A percentile compares a stretch with the other conserved stretches of the same genome.
Evolutionary conservation across 768 basidiomycete genomes (phyloP).

Genomic region (Tremella yokohamensis): DNA sequence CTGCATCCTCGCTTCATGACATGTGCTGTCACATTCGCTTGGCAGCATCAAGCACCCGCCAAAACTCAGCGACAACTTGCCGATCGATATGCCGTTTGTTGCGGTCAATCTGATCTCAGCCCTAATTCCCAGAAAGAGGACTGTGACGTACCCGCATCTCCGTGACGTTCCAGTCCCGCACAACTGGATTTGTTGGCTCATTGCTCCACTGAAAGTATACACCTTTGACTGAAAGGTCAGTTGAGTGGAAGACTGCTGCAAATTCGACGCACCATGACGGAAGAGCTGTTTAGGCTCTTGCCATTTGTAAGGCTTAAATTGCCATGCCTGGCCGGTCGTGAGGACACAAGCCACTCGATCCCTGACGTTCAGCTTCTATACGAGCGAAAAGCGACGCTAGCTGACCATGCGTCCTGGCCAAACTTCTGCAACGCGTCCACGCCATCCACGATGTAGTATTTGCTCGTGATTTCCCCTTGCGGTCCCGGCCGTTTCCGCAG

Average conservation of each 20-base stretch:
- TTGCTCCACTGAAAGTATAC: constrained; percentile 92
- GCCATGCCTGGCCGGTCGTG: constrained; percentile 98
- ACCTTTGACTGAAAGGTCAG: constrained; percentile 71
- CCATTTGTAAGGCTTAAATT: constrained; percentile 97
- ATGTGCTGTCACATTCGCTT: constrained; percentile 18
- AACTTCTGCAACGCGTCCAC: constrained; percentile 91
- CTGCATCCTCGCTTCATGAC: constrained; percentile 1
- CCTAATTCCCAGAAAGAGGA: constrained; percentile 1
- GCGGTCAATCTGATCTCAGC: constrained; percentile 69
- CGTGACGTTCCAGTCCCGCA: constrained; percentile 96
- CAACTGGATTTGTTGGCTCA: constrained; percentile 79
- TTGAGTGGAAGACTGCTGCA: not conserved
- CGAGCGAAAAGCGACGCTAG: constrained; percentile 1
- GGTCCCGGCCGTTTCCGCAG: constrained; percentile 37
- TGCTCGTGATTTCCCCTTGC: constrained; percentile 51
- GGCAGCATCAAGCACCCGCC: constrained; percentile 72
- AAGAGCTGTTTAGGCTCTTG: constrained; percentile 85
- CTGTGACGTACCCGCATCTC: constrained; percentile 69
- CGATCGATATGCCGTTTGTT: constrained; percentile 88
- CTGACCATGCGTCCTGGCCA: constrained; percentile 73
- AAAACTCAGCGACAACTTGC: constrained; percentile 89
- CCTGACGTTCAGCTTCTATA: constrained; percentile 41
- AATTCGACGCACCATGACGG: constrained; percentile 68
- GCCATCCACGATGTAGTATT: constrained; percentile 85
- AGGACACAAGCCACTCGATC: constrained; percentile 95